A percentile compares a stretch with the other conserved stretches of the same genome.
Evolutionary conservation across 208 protist species (phyloP).

Genomic region (Leptomonas pyrrhocoris): DNA sequence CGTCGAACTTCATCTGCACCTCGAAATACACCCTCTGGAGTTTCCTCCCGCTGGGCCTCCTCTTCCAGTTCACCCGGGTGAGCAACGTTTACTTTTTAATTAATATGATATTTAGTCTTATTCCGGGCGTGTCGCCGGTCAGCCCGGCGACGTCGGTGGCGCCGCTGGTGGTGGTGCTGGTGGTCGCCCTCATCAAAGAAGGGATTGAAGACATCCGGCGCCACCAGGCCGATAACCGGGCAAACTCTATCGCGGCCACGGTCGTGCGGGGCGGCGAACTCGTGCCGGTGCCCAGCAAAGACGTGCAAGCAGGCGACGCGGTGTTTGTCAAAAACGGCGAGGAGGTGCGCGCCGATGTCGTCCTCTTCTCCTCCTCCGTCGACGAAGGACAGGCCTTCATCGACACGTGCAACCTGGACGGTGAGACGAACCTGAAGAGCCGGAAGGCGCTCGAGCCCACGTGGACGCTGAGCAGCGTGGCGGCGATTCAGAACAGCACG

Average conservation of each 20-base stretch:
- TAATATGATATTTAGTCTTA: conserved; percentile 90
- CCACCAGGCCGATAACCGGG: conserved; percentile 74
- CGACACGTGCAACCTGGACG: conserved; percentile 93
- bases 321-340: conserved; percentile 79
- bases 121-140: conserved; percentile 91
- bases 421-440: conserved; percentile 89
- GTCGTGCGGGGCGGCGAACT: conserved; percentile 62
- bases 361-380: conserved; percentile 75
- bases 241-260: conserved; percentile 72
- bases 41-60: conserved; percentile 94
- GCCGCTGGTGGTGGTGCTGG: conserved; percentile 91
- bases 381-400: conserved; percentile 89
- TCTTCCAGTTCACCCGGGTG: conserved; percentile 92
- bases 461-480: conserved; percentile 46
- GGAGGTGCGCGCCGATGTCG: conserved; percentile 87
- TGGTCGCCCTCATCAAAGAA: conserved; percentile 90
- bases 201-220: conserved; percentile 89
- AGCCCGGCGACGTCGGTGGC: conserved; percentile 88
- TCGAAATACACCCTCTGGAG: conserved; percentile 93
- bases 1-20: conserved; percentile 91
- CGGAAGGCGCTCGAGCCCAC: conserved; percentile 77
- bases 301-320: conserved; percentile 83
- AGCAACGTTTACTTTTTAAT: conserved; percentile 97
- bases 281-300: conserved; percentile 50
- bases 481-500: conserved; percentile 28